Conservation (phyloP, 495 filamentous ascomycete species). For the Baudoinia panamericana region DNA sequence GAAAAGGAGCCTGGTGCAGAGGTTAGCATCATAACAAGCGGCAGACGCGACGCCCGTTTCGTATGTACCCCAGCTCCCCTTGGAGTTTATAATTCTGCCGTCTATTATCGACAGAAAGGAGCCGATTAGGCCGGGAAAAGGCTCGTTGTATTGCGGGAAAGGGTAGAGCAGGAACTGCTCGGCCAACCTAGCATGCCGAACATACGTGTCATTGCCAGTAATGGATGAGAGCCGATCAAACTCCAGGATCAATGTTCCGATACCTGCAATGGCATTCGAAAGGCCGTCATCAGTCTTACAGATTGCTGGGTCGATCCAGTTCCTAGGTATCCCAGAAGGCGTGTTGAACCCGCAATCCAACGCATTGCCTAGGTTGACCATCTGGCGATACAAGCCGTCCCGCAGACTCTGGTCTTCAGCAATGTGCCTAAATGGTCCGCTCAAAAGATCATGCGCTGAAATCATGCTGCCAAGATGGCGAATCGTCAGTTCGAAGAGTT, state of each 20-base stretch:
- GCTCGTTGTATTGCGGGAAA: background rate
- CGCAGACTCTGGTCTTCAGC: background rate
- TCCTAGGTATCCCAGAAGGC: constrained; percentile 4
- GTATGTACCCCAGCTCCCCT: constrained; percentile 12
- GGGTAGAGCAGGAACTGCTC: constrained; percentile 1
- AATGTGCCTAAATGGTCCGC: constrained; percentile 8
- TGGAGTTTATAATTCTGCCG: background rate
- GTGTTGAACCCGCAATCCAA: constrained; percentile 8
- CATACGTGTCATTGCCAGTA: constrained; percentile 7
- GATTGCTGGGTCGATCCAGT: constrained; percentile 2
- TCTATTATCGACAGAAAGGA: background rate
- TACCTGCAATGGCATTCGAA: constrained; percentile 3
- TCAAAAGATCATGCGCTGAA: constrained; percentile 61
- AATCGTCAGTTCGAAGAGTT: constrained; percentile 81
- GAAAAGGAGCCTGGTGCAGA: too few species aligned
- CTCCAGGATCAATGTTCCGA: constrained; percentile 8
- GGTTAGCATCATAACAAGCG: too few species aligned
- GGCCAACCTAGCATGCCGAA: constrained; percentile 1
- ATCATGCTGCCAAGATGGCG: constrained; percentile 75
- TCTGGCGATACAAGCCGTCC: background rate
- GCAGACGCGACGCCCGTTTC: too few species aligned
- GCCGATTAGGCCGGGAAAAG: constrained; percentile 12
- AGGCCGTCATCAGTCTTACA: constrained; percentile 1
- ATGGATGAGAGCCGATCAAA: constrained; percentile 11
- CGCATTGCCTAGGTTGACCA: constrained; percentile 1